Evolutionary conservation across 306 rosid species (phyloP), one percentile per base, ranked within the genome.

Genomic region (barrel medic (Medicago truncatula)): DNA sequence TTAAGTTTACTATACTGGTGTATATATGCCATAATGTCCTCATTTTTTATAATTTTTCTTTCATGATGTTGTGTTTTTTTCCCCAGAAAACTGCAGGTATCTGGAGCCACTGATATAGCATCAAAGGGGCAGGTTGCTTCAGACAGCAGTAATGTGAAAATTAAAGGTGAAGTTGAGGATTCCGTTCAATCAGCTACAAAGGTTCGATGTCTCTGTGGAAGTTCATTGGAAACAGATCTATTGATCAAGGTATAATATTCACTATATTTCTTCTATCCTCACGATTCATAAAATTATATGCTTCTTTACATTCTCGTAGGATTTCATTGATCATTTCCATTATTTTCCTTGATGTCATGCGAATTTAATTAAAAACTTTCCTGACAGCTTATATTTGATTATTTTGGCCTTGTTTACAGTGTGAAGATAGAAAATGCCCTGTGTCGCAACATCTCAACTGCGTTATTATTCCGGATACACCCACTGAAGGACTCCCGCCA

Each of bases 161-260:
- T 80, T 72, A 96, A 89, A 84, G 91, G 85, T 56, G 98, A 89
- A 89, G 76, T 80, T 59, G 97, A 83, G 5, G 97, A 92, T 31
- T 81, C 88, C 80, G 85, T 78, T 77, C 92, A 80, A 60, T 59
- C 89, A 9, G 93, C 82, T 73, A 77, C 81, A 10, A 92, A 86
- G 82, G 76, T 96, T 85, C 99, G 89, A 49, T 96, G 99, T 83
- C 86, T 92, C 31, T 96, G 99, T 59, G 98, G 99, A 79, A 90
- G 74, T 81, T 75, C 64, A 28, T 79, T 89, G 84, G 93, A 88
- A 78, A 84, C 92, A 49, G 99, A 92, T 82, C 84, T 86, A 14
- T 73, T 87, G 92, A 89, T 96, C 62, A 80, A 92, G 99, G 99
- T 96, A 77, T 50, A 14, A 23, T 81, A 41, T 76, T 69, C 43